Conservation (phyloP, 768 basidiomycete species). For the Lentinula lateritia region DNA sequence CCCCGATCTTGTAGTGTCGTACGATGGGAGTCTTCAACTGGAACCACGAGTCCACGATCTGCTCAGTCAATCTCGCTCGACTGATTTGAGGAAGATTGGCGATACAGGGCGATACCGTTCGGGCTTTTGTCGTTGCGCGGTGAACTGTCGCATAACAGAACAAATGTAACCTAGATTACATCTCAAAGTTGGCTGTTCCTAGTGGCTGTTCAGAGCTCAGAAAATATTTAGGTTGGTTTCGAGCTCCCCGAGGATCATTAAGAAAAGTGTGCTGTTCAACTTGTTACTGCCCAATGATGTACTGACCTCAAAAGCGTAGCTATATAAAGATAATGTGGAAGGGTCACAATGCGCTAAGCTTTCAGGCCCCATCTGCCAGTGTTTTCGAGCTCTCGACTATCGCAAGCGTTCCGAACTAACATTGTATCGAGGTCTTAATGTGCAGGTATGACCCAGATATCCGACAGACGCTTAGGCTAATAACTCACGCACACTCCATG, state of each 20-base stretch:
- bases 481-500: not conserved
- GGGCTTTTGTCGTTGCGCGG: conserved; percentile 73
- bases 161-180: conserved; percentile 69
- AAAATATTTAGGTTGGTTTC: conserved; percentile 71
- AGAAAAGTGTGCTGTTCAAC: not conserved
- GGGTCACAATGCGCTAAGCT: no score
- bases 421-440: no score
- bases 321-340: no score
- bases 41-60: conserved; percentile 46
- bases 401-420: no score
- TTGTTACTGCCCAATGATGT: not conserved
- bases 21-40: conserved; percentile 32
- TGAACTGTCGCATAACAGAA: conserved; percentile 51
- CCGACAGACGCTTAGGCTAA: no score
- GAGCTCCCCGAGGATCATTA: conserved; percentile 31
- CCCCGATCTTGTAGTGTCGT: conserved; percentile 37
- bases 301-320: not conserved
- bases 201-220: conserved; percentile 69
- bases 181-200: conserved; percentile 50
- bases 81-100: conserved; percentile 47
- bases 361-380: no score
- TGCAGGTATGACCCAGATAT: no score
- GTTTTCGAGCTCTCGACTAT: no score
- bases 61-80: conserved; percentile 77
- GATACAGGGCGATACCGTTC: conserved; percentile 32